Conservation (phyloP, 129 eudicot species). For the Deinandra increscens region DNA sequence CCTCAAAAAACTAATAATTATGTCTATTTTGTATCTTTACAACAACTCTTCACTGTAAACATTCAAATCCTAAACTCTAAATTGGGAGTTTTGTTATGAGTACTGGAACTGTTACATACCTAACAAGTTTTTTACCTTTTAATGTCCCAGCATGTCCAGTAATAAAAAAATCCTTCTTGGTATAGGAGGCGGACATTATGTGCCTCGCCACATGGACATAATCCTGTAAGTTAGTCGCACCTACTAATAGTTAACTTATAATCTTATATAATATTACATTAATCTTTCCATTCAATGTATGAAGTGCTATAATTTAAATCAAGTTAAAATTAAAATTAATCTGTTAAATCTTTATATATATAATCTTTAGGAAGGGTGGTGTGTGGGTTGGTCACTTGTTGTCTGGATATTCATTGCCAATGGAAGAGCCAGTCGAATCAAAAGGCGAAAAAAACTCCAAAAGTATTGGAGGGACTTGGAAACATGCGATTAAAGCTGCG, state of each 20-base stretch:
- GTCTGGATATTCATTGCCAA: conserved; percentile 85
- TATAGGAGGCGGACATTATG: conserved; percentile 95
- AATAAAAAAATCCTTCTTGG: conserved; percentile 75
- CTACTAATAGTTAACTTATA: background rate
- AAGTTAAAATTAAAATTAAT: too few species aligned
- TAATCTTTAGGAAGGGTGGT: conserved; percentile 49
- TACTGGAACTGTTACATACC: conserved; percentile 5
- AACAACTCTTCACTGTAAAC: background rate
- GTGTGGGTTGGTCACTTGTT: conserved; percentile 75
- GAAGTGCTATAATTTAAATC: background rate
- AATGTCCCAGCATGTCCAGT: conserved; percentile 42
- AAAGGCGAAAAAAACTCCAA: conserved; percentile 37
- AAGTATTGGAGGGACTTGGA: conserved; percentile 80
- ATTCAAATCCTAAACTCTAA: background rate
- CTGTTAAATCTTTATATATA: background rate
- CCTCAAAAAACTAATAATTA: background rate
- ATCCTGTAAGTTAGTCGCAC: conserved; percentile 48
- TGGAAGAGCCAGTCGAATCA: conserved; percentile 79
- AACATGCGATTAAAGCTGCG: conserved; percentile 63
- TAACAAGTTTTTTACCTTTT: conserved; percentile 6
- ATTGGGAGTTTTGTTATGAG: background rate
- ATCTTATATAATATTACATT: background rate
- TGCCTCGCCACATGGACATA: conserved; percentile 92
- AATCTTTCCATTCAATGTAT: background rate
- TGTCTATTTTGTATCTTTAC: background rate